Evolutionary conservation across 2,329 filamentous ascomycete species (phyloP), one percentile per base, ranked within the genome.

Genomic region (Penicillium freii): DNA sequence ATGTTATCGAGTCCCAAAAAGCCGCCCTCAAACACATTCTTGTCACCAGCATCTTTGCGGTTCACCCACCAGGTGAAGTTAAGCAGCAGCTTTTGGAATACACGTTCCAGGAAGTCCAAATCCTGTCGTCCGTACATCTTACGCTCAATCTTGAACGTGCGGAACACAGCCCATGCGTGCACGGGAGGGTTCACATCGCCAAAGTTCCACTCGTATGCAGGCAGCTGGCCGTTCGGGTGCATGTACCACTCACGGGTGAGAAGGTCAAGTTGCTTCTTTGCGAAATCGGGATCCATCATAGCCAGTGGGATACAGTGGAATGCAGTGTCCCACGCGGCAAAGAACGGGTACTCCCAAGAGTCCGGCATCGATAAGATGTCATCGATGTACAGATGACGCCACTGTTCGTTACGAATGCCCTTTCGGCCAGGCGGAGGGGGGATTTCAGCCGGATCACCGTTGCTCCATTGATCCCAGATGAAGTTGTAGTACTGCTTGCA

Each of bases 21-120:
- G 43, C 93, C 93, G 65, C 93, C 94, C 71, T 97, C 94, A 66
- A 97, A 97, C 29, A 97, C 89, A 69, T 97, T 97, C 79, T 97
- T 97, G 68, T 92, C 93, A 10, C 96, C 91, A 11, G 84, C 83
- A 68, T 97, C 93, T 76, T 97, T 97, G 57, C 93, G 89, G 73
- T 97, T 97, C 21, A 97, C 93, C 93, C 93, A 97, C 94, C 94
- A 97, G 4, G 94, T 97, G 74, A 97, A 97, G 78, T 97, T 97
- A 62, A 97, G 81, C 25, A 97, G 80, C 59, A 97, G 77, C 75
- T 97, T 97, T 71, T 97, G 94, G 80, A 97, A 97, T 5, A 97
- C 92, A 21, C 93, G 86, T 79, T 97, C 93, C 10, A 97, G 82
- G 76, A 97, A 97, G 75, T 97, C 94, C 33, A 97, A 81, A 72